Evolutionary conservation across 305 asterid genomes (phyloP).

Genomic region (Fraxinus dipetala): DNA sequence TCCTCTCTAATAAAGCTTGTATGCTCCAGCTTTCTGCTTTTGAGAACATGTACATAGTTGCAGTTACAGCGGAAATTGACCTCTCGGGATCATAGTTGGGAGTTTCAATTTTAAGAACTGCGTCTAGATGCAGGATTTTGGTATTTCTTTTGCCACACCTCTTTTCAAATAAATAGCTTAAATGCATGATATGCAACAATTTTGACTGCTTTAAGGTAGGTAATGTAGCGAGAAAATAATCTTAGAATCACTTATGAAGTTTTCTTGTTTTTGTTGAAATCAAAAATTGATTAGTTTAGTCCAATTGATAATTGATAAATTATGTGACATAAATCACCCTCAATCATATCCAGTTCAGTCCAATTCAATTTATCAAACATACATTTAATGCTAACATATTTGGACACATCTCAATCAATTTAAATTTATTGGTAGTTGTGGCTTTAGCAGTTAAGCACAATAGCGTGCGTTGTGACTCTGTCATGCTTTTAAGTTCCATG

Average conservation of each 20-base stretch:
- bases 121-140: conserved; percentile 17
- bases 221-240: conserved; percentile 13
- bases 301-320: background rate
- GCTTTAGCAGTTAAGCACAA: background rate
- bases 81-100: too few relatives aligned
- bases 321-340: background rate
- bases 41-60: conserved; percentile 42
- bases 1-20: conserved; percentile 33
- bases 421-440: background rate
- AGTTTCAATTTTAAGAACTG: background rate
- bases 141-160: conserved; percentile 2
- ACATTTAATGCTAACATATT: background rate
- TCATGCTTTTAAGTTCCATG: background rate
- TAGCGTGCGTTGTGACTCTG: background rate
- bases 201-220: conserved; percentile 35
- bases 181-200: conserved; percentile 28
- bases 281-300: background rate
- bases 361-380: background rate
- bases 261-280: background rate
- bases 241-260: background rate
- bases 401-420: background rate
- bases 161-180: conserved; percentile 8
- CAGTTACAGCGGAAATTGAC: conserved; percentile 20
- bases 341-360: background rate
- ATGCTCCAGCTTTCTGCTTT: conserved; percentile 14